phyloP scores from a whole-genome alignment of 306 rosid species.

The Dalbergia cultrata region DNA sequence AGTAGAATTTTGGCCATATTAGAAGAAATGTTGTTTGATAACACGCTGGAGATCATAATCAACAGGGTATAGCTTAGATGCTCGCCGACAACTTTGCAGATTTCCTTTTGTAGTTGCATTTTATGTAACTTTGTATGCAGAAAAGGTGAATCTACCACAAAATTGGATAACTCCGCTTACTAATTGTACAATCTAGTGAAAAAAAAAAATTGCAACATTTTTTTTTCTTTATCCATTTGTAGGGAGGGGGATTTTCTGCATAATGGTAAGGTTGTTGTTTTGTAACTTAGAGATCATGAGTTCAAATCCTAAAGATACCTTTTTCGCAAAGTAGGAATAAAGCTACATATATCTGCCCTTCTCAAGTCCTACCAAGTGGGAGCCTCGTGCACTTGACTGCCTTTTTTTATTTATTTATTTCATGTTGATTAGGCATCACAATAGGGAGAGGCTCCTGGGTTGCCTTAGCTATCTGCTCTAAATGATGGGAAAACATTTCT shows the following conservation, averaged over 20 bases:
- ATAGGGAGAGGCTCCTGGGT: no score
- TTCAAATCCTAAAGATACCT: no score
- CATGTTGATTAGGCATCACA: no score
- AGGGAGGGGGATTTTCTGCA: neutral
- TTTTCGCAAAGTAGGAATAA: no score
- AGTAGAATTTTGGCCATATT: slow-evolving; percentile 65
- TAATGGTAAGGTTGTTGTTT: no score
- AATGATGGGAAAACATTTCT: no score
- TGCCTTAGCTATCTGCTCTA: no score
- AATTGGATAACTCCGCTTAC: neutral
- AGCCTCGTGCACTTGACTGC: no score
- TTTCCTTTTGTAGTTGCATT: neutral
- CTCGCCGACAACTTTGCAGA: neutral
- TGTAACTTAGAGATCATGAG: no score
- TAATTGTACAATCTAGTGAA: neutral
- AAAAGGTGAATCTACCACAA: neutral
- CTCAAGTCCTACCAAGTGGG: no score
- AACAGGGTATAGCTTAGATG: neutral
- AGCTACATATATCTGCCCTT: no score
- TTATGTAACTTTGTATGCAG: neutral
- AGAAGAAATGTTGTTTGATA: slow-evolving; percentile 35
- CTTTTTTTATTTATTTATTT: no score
- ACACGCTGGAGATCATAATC: neutral
- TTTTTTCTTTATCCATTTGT: neutral
- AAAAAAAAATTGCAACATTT: neutral